These are phyloP conservation scores for Lachancea meyersii DNA, from an alignment of 805 yeast genomes.

Conservation along the genomic window DNA sequence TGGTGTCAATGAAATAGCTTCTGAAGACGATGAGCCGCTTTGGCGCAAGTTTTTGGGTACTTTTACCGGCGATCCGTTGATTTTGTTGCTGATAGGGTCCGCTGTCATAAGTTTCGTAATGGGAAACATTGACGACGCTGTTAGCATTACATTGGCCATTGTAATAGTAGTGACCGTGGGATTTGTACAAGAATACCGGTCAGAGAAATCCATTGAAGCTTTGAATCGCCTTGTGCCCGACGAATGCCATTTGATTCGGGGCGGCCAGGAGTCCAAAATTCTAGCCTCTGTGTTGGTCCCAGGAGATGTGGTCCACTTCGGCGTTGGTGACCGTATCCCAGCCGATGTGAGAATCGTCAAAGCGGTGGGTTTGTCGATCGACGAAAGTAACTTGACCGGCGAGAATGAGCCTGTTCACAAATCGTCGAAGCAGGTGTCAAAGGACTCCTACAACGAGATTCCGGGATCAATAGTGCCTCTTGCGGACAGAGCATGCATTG, in stretches of 20 bases:
- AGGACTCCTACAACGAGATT: slow-evolving; percentile 23
- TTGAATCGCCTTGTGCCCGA: slow-evolving; percentile 91
- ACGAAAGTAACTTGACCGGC: slow-evolving; percentile 93
- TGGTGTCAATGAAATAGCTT: slow-evolving; percentile 73
- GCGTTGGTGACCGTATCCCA: slow-evolving; percentile 93
- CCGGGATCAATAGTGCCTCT: slow-evolving; percentile 43
- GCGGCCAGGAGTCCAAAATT: slow-evolving; percentile 70
- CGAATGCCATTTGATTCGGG: slow-evolving; percentile 86
- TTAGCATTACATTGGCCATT: slow-evolving; percentile 89
- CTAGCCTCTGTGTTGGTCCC: slow-evolving; percentile 88
- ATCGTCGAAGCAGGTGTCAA: slow-evolving; percentile 39
- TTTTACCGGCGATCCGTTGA: slow-evolving; percentile 87
- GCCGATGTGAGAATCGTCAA: slow-evolving; percentile 84
- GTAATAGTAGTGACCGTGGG: slow-evolving; percentile 94
- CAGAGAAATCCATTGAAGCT: slow-evolving; percentile 92
- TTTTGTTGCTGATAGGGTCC: slow-evolving; percentile 80
- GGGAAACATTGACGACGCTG: slow-evolving; percentile 96
- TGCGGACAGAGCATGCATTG: slow-evolving; percentile 69
- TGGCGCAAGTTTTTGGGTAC: slow-evolving; percentile 67
- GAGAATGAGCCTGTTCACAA: slow-evolving; percentile 87
- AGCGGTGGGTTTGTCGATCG: slow-evolving; percentile 75
- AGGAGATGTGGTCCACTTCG: slow-evolving; percentile 86
- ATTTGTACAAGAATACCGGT: slow-evolving; percentile 92
- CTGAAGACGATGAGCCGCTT: slow-evolving; percentile 71
- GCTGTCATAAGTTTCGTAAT: slow-evolving; percentile 80